Conservation (phyloP, 2,329 filamentous ascomycete genomes). For the Pyricularia grisea region DNA sequence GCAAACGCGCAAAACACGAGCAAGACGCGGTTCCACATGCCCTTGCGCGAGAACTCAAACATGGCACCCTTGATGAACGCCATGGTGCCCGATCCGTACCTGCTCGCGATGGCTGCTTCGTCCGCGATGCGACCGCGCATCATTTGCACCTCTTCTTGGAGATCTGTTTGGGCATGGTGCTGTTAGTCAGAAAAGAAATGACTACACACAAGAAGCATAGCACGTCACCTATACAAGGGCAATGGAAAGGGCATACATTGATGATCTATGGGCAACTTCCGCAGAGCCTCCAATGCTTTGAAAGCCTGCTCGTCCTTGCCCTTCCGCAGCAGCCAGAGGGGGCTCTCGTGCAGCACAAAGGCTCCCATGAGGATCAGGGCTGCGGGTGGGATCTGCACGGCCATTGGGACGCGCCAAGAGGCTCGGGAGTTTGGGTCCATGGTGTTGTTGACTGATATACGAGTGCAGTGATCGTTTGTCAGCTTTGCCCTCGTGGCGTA, state of each 20-base stretch:
- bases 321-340: constrained; percentile 32
- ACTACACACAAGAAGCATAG: neutral
- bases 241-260: constrained; percentile 2
- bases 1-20: constrained; percentile 28
- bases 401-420: constrained; percentile 40
- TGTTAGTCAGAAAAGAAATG: neutral
- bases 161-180: neutral
- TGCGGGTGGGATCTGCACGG: constrained; percentile 34
- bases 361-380: constrained; percentile 32
- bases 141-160: constrained; percentile 38
- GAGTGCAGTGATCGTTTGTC: neutral
- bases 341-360: constrained; percentile 30
- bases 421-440: constrained; percentile 20
- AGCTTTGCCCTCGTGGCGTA: too few relatives aligned
- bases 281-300: constrained; percentile 29
- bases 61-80: constrained; percentile 25
- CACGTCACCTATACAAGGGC: neutral
- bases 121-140: constrained; percentile 27
- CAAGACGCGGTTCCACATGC: constrained; percentile 29
- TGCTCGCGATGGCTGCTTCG: constrained; percentile 20
- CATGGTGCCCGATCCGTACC: constrained; percentile 21
- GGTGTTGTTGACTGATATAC: constrained; percentile 21
- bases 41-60: constrained; percentile 24
- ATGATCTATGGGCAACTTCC: constrained; percentile 31
- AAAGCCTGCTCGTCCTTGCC: constrained; percentile 28